These are phyloP conservation scores for Cryptococcus sp. DNA, from an alignment of 1,284 basidiomycete species.

Conservation along the genomic window DNA sequence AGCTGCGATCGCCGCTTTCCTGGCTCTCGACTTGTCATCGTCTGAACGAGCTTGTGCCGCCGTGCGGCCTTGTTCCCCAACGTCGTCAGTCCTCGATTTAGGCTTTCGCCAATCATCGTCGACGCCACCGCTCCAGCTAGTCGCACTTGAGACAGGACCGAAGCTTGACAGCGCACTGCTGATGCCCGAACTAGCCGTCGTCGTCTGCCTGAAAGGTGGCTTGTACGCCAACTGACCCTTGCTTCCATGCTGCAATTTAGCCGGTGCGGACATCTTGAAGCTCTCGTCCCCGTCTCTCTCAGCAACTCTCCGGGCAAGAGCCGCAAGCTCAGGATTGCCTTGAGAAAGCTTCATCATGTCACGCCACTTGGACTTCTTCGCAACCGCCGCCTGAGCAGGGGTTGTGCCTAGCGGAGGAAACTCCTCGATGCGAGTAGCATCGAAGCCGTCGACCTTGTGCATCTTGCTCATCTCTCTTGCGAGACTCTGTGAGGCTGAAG, in stretches of 20 bases:
- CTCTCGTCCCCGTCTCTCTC: conserved; percentile 41
- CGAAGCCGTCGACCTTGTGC: conserved; percentile 29
- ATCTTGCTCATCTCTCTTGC: conserved; percentile 69
- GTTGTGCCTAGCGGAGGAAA: conserved; percentile 52
- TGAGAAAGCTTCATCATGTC: conserved; percentile 48
- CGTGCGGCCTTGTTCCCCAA: neutral
- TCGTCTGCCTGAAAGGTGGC: conserved; percentile 17
- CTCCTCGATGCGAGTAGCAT: conserved; percentile 36
- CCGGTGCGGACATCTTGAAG: conserved; percentile 49
- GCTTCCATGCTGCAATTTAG: conserved; percentile 45
- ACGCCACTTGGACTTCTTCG: conserved; percentile 52
- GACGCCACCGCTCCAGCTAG: conserved; percentile 23
- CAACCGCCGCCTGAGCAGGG: conserved; percentile 40
- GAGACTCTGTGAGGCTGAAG: conserved; percentile 74
- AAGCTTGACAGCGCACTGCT: conserved; percentile 33
- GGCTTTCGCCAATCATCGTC: conserved; percentile 38
- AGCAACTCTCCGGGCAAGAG: conserved; percentile 45
- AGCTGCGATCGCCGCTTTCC: conserved; percentile 33
- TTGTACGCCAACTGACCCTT: conserved; percentile 9
- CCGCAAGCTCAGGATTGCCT: conserved; percentile 52
- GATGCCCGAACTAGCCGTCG: conserved; percentile 27
- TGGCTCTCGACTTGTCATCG: conserved; percentile 13
- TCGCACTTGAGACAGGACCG: conserved; percentile 32
- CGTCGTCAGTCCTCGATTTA: conserved; percentile 6
- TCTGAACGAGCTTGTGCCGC: conserved; percentile 1